Percentiles rank a stretch among this genome's conserved stretches.
These are phyloP conservation scores for Citrullus amarus DNA, from an alignment of 306 rosid species.

Conservation along the genomic window DNA sequence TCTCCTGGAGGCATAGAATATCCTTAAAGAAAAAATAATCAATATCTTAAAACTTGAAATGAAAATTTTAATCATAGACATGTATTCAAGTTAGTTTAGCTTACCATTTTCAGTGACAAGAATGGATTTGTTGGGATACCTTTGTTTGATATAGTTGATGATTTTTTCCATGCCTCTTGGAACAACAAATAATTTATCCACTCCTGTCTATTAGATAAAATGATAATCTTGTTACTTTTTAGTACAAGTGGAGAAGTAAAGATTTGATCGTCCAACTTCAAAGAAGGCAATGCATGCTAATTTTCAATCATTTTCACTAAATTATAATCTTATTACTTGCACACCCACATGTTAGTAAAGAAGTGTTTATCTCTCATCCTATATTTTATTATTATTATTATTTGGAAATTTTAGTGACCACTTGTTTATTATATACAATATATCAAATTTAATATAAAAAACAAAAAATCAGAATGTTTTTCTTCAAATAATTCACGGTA, in stretches of 20 bases:
- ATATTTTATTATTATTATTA: too few species aligned
- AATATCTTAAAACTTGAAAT: background rate
- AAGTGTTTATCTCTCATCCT: too few species aligned
- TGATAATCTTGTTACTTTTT: background rate
- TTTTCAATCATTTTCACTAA: too few species aligned
- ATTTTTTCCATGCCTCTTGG: slow-evolving; percentile 46
- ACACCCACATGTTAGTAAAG: background rate
- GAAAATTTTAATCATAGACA: too few species aligned
- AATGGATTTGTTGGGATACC: slow-evolving; percentile 39
- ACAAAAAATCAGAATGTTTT: too few species aligned
- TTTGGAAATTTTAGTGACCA: too few species aligned
- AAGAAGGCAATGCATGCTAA: too few species aligned
- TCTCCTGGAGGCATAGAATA: background rate
- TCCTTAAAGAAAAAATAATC: background rate
- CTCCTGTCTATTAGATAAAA: slow-evolving; percentile 36
- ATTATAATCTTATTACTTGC: background rate
- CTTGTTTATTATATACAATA: too few species aligned
- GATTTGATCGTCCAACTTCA: too few species aligned
- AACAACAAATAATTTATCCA: slow-evolving; percentile 35
- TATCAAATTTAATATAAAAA: too few species aligned
- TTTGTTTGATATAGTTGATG: slow-evolving; percentile 35
- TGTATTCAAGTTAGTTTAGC: slow-evolving; percentile 15
- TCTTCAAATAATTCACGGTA: too few species aligned
- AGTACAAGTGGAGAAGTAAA: too few species aligned
- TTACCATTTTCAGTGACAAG: slow-evolving; percentile 62